Conservation (phyloP, 768 basidiomycete genomes). For the Russula sp. region DNA sequence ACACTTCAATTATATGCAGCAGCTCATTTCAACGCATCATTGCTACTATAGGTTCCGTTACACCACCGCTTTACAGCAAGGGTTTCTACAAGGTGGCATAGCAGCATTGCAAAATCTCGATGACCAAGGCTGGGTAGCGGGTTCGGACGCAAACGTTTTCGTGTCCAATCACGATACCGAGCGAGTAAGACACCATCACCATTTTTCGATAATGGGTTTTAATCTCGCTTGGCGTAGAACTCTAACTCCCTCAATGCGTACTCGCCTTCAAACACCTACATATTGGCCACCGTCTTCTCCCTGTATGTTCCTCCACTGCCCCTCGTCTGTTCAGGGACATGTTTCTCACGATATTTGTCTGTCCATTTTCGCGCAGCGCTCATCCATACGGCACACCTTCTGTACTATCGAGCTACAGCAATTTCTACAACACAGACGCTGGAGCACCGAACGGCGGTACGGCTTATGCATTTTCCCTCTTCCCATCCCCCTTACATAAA, state of each 20-base stretch:
- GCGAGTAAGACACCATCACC: constrained; percentile 38
- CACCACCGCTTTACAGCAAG: constrained; percentile 48
- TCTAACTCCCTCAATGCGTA: constrained; percentile 54
- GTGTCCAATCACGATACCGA: constrained; percentile 73
- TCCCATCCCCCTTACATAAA: background rate
- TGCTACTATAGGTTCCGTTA: constrained; percentile 50
- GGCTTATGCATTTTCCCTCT: background rate
- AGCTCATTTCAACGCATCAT: background rate
- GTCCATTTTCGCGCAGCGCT: constrained; percentile 35
- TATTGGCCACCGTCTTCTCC: constrained; percentile 58
- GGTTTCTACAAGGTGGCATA: constrained; percentile 53
- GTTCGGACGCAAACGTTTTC: constrained; percentile 57
- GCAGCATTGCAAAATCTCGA: constrained; percentile 52
- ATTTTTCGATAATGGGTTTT: background rate
- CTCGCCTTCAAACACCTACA: constrained; percentile 64
- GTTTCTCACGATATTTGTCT: background rate
- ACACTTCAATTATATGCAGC: background rate
- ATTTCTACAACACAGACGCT: constrained; percentile 48
- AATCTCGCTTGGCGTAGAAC: constrained; percentile 37
- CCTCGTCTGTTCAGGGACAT: background rate
- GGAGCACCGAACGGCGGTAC: constrained; percentile 60
- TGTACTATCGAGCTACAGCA: constrained; percentile 55
- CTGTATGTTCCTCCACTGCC: constrained; percentile 35
- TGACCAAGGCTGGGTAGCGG: constrained; percentile 54
- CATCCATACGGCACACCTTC: constrained; percentile 66